These are phyloP conservation scores for Sclerotinia sclerotiorum DNA, from an alignment of 2,329 filamentous ascomycete species.

Conservation along the genomic window DNA sequence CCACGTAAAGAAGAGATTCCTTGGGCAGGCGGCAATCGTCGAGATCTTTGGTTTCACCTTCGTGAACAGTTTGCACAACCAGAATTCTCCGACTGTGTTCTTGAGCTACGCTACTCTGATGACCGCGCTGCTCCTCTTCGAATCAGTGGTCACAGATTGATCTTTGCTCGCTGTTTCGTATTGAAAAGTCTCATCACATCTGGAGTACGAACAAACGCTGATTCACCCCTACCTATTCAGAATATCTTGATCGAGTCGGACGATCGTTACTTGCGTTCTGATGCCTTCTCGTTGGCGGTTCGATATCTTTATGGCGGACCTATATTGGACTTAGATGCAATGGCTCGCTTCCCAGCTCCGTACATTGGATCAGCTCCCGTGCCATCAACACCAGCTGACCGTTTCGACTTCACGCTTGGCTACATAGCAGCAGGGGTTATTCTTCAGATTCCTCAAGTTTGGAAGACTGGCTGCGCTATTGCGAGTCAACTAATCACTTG, in stretches of 20 bases:
- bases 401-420: conserved; percentile 58
- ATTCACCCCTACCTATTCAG: conserved; percentile 38
- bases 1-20: conserved; percentile 31
- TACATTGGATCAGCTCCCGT: conserved; percentile 38
- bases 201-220: conserved; percentile 36
- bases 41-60: conserved; percentile 45
- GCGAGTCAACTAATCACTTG: conserved; percentile 59
- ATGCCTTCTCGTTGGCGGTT: conserved; percentile 57
- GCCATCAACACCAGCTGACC: conserved; percentile 45
- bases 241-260: conserved; percentile 50
- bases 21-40: conserved; percentile 38
- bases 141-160: conserved; percentile 55
- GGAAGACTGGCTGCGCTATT: conserved; percentile 58
- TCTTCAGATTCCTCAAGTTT: conserved; percentile 55
- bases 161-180: conserved; percentile 54
- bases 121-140: conserved; percentile 45
- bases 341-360: conserved; percentile 24
- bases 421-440: conserved; percentile 64
- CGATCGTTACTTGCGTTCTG: conserved; percentile 54
- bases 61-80: conserved; percentile 44
- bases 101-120: conserved; percentile 49
- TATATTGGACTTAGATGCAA: conserved; percentile 44
- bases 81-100: conserved; percentile 47
- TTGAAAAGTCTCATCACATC: conserved; percentile 42
- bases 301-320: conserved; percentile 58